phyloP scores from a whole-genome alignment of 1,139 yeast genomes.

The Kurtzmaniella quercitrusa region DNA sequence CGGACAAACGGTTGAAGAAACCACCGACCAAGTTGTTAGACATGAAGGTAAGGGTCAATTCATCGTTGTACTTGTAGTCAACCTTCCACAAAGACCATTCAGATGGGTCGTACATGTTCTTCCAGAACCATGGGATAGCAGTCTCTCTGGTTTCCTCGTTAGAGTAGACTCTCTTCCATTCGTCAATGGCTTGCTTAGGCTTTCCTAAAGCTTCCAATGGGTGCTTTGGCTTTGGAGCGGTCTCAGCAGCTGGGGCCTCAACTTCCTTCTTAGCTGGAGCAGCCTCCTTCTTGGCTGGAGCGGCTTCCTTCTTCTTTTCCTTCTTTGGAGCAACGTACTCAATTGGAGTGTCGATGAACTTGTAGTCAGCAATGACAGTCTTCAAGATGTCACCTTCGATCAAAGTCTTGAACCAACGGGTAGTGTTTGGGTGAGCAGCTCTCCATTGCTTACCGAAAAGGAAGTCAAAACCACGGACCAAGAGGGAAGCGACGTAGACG shows the following conservation, averaged over 20 bases:
- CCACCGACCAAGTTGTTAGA: conserved; percentile 98
- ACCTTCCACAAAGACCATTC: conserved; percentile 97
- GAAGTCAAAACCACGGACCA: conserved; percentile 61
- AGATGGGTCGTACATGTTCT: conserved; percentile 78
- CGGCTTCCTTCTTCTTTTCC: conserved; percentile 39
- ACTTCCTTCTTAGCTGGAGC: conserved; percentile 34
- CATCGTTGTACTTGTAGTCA: conserved; percentile 97
- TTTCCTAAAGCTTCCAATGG: conserved; percentile 84
- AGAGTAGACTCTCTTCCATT: conserved; percentile 96
- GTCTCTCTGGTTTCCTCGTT: conserved; percentile 94
- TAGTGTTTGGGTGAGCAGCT: conserved; percentile 63
- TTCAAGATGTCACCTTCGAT: conserved; percentile 52
- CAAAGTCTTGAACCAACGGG: conserved; percentile 87
- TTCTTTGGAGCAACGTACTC: conserved; percentile 76
- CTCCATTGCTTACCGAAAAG: conserved; percentile 80
- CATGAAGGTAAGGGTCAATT: conserved; percentile 95
- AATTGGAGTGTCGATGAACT: conserved; percentile 62
- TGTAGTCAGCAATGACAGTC: conserved; percentile 36
- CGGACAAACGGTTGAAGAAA: conserved; percentile 93
- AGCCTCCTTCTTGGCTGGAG: conserved; percentile 22
- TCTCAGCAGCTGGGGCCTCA: conserved; percentile 37
- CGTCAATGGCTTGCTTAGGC: conserved; percentile 73
- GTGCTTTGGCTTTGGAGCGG: conserved; percentile 76
- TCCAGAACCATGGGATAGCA: conserved; percentile 98
- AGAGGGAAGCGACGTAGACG: conserved; percentile 56